Base-by-base conservation (phyloP, 2,329 filamentous ascomycete species). In the Triangularia verruculosa region DNA sequence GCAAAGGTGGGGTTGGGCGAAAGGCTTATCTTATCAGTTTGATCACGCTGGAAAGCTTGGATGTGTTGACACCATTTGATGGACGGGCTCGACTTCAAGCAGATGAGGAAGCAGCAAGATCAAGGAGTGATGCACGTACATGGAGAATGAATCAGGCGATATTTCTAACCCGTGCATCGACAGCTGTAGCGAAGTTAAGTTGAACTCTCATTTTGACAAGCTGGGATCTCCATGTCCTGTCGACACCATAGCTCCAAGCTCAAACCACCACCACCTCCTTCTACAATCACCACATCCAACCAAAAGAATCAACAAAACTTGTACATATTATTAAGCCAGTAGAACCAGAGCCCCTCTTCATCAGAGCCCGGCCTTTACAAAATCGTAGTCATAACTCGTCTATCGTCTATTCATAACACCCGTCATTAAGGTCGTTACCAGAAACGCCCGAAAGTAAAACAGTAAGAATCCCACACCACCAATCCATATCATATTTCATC, bases 321-420 rank as follows among this genome's bases (percentile, higher is more conserved):
- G 39, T 20, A 47, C 39, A 47, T 47, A 47, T 47, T 47, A 47
- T 47, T 47, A 47, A 22, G 39, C 39, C 39, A 47, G 39, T 20
- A n/a, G n/a, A 47, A 47, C 39, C 39, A 47, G 6, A 47, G 39
- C 39, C 20, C 5, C 9, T 47, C 6, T 34, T 12, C n/a, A n/a
- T n/a, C n/a, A n/a, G n/a, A 47, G 39, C 39, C 39, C n/a, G 39
- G 39, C 39, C 39, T 47, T 17, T 47, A 47, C 39, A 47, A 47
- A 47, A n/a, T n/a, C n/a, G n/a, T 20, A 17, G 65, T 64, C 65
- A 34, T 66, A 61, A 66, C 24, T 66, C 64, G 57, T 66, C 62
- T 64, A 66, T 64, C 64, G 34, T 66, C 59, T 64, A 66, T 51
- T 47, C 17, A 62, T 63, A 62, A 56, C 17, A 15, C 60, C 61